Evolutionary conservation across 2,329 filamentous ascomycete genomes (phyloP).

Genomic region (Fusarium zealandicum): DNA sequence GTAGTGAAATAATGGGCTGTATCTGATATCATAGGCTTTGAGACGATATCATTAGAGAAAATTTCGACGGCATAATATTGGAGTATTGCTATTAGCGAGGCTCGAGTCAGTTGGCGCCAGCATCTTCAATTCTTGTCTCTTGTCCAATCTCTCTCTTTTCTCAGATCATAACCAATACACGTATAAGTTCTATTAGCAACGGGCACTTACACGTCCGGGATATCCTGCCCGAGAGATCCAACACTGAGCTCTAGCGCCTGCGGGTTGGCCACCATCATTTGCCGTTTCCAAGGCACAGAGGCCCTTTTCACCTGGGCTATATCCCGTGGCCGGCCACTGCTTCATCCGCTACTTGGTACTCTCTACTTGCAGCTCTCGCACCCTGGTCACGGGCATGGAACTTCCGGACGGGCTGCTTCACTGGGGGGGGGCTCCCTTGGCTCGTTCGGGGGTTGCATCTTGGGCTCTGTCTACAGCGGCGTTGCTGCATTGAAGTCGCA

Average conservation of each 20-base stretch:
- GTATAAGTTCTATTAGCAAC: not conserved
- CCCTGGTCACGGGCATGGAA: conserved; percentile 30
- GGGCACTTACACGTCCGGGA: not conserved
- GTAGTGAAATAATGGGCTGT: conserved; percentile 33
- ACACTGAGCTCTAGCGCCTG: conserved; percentile 31
- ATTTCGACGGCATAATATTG: not conserved
- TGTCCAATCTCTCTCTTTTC: conserved; percentile 7
- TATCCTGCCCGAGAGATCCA: not conserved
- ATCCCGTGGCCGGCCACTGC: not conserved
- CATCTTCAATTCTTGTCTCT: not conserved
- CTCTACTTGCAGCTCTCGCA: conserved; percentile 18
- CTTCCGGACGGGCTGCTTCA: conserved; percentile 32
- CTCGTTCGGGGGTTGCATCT: conserved; percentile 36
- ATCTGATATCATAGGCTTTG: conserved; percentile 28
- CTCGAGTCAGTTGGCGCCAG: conserved; percentile 5
- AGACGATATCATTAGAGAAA: conserved; percentile 1
- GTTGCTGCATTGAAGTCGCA: conserved; percentile 27
- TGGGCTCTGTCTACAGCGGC: conserved; percentile 31
- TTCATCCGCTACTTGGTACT: conserved; percentile 1
- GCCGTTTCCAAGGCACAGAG: conserved; percentile 29
- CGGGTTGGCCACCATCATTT: conserved; percentile 37
- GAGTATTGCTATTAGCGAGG: conserved; percentile 1
- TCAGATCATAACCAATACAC: not conserved
- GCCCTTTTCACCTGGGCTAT: conserved; percentile 13
- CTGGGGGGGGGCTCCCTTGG: conserved; percentile 36